Conservation (phyloP, 805 yeast genomes). For the Metschnikowia proteae region DNA sequence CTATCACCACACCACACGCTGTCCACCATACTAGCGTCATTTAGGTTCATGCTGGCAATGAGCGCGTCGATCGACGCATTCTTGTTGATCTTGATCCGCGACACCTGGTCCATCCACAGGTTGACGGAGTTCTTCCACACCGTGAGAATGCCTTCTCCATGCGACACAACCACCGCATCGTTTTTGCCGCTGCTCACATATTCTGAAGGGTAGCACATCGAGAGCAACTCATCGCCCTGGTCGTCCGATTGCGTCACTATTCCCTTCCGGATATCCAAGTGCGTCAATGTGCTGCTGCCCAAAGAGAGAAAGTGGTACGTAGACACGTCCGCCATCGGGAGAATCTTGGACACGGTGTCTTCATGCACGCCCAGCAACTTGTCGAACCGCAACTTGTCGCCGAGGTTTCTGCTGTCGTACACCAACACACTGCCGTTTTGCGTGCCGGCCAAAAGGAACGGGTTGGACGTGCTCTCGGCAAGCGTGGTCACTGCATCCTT, state of each 20-base stretch:
- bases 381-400: slow-evolving; percentile 36
- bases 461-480: slow-evolving; percentile 43
- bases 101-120: slow-evolving; percentile 69
- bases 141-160: slow-evolving; percentile 87
- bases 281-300: slow-evolving; percentile 79
- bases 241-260: slow-evolving; percentile 68
- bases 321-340: slow-evolving; percentile 64
- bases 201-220: slow-evolving; percentile 63
- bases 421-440: slow-evolving; percentile 70
- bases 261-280: slow-evolving; percentile 75
- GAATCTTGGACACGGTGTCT: slow-evolving; percentile 72
- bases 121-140: slow-evolving; percentile 77
- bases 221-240: slow-evolving; percentile 88
- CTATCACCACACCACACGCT: slow-evolving; percentile 77
- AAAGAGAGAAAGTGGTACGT: slow-evolving; percentile 74
- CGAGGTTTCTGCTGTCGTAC: slow-evolving; percentile 54
- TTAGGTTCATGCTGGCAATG: slow-evolving; percentile 52
- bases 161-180: slow-evolving; percentile 70
- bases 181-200: slow-evolving; percentile 47
- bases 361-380: slow-evolving; percentile 59
- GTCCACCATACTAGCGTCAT: slow-evolving; percentile 41
- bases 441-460: slow-evolving; percentile 54
- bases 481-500: slow-evolving; percentile 42
- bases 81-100: slow-evolving; percentile 64
- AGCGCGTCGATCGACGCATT: slow-evolving; percentile 74